Conservation (phyloP, 2,329 filamentous ascomycete species). For the Colletotrichum salicis region DNA sequence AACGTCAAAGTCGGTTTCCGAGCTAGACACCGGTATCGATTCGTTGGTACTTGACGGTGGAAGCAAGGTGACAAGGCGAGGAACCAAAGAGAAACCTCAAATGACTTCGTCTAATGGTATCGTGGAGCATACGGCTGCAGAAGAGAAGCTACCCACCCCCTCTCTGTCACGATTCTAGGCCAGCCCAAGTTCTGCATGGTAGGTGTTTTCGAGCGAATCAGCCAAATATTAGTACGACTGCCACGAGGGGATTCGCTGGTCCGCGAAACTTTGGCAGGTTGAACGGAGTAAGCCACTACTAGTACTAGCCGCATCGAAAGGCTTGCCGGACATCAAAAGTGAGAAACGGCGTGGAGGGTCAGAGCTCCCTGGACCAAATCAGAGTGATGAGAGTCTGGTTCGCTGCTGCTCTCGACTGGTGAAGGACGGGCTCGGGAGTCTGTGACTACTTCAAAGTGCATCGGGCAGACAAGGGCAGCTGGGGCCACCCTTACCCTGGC, state of each 20-base stretch:
- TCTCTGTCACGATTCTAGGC: not conserved
- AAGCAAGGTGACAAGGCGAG: not conserved
- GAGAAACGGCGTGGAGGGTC: not conserved
- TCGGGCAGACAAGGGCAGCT: not conserved
- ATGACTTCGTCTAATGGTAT: not conserved
- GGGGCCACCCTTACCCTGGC: not conserved
- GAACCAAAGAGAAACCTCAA: not conserved
- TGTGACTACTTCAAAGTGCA: not conserved
- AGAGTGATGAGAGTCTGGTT: not conserved
- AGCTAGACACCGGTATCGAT: not conserved
- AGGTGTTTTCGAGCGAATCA: not conserved
- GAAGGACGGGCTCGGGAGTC: not conserved
- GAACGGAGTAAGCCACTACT: not conserved
- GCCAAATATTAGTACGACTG: not conserved
- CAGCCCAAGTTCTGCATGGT: not conserved
- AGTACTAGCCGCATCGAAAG: not conserved
- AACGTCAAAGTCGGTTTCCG: not conserved
- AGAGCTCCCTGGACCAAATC: not conserved
- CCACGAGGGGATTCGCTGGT: not conserved
- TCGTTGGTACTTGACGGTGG: not conserved
- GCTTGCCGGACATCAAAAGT: not conserved
- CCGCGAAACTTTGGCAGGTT: not conserved
- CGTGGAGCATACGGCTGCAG: not conserved
- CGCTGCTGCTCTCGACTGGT: not conserved
- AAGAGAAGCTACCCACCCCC: not conserved